Conservation (phyloP, 169 alveolate species). For the Plasmodium chabaudi region DNA sequence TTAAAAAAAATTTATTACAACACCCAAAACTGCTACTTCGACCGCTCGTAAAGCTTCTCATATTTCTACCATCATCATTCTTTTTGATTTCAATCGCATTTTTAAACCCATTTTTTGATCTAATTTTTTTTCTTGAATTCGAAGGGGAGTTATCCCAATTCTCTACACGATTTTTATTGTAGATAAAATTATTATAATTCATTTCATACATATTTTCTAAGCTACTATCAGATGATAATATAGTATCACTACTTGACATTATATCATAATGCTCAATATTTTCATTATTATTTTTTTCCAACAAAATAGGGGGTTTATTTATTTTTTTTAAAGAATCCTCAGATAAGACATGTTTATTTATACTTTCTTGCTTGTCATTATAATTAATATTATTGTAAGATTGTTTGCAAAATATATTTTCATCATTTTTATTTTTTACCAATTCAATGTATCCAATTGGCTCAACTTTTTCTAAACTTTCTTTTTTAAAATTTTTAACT, state of each 20-base stretch:
- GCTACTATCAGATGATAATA: conserved; percentile 25
- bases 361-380: background rate
- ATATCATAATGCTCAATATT: conserved; percentile 37
- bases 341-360: background rate
- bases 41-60: no score
- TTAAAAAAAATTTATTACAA: background rate
- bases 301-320: background rate
- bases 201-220: conserved; percentile 52
- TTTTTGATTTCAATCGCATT: background rate
- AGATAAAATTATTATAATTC: conserved; percentile 10
- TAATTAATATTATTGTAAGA: background rate
- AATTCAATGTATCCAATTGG: conserved; percentile 25
- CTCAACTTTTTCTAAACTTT: conserved; percentile 23
- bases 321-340: background rate
- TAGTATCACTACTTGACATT: conserved; percentile 46
- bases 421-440: conserved; percentile 4
- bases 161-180: background rate
- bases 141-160: background rate
- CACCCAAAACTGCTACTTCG: no score
- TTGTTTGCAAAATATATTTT: background rate
- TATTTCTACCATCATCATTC: background rate
- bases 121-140: background rate
- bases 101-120: background rate
- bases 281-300: background rate
- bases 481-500: conserved; percentile 2